phyloP scores from a whole-genome alignment of 1,139 yeast genomes.

The Geotrichum macrosporum region DNA sequence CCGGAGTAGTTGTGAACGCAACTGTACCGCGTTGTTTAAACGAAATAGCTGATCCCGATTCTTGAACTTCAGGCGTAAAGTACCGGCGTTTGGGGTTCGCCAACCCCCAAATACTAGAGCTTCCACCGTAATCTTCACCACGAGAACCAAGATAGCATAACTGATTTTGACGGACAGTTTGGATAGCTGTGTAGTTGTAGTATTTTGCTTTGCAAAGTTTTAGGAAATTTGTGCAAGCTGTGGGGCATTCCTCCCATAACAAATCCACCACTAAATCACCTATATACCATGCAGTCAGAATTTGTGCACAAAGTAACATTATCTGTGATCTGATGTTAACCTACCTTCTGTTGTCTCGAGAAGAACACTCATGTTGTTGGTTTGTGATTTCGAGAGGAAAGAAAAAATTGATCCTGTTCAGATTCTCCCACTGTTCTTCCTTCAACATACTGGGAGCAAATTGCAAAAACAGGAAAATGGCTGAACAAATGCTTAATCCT shows the following conservation, averaged over 20 bases:
- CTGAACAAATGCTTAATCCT: not conserved
- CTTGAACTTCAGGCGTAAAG: slow-evolving; percentile 17
- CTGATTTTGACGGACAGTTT: slow-evolving; percentile 40
- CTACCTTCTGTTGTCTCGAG: slow-evolving; percentile 53
- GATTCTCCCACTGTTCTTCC: too few relatives aligned
- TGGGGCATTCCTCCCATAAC: slow-evolving; percentile 39
- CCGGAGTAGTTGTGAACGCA: slow-evolving; percentile 17
- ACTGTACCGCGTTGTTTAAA: slow-evolving; percentile 14
- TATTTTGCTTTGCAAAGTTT: slow-evolving; percentile 52
- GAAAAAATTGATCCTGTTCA: too few relatives aligned
- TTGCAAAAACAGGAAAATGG: not conserved
- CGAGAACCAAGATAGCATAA: slow-evolving; percentile 15
- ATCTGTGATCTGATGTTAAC: too few relatives aligned
- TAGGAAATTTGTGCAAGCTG: slow-evolving; percentile 47
- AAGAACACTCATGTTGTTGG: slow-evolving; percentile 49
- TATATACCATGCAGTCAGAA: slow-evolving; percentile 17
- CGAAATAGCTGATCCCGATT: slow-evolving; percentile 4
- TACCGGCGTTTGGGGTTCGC: slow-evolving; percentile 4
- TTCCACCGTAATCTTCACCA: slow-evolving; percentile 1
- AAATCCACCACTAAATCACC: slow-evolving; percentile 56
- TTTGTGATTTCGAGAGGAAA: slow-evolving; percentile 5
- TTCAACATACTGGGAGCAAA: too few relatives aligned
- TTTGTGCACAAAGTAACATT: too few relatives aligned
- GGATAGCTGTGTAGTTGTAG: slow-evolving; percentile 52
- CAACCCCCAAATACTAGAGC: slow-evolving; percentile 14